Conservation (phyloP, 768 basidiomycete genomes). For the Suillus clintonianus region DNA sequence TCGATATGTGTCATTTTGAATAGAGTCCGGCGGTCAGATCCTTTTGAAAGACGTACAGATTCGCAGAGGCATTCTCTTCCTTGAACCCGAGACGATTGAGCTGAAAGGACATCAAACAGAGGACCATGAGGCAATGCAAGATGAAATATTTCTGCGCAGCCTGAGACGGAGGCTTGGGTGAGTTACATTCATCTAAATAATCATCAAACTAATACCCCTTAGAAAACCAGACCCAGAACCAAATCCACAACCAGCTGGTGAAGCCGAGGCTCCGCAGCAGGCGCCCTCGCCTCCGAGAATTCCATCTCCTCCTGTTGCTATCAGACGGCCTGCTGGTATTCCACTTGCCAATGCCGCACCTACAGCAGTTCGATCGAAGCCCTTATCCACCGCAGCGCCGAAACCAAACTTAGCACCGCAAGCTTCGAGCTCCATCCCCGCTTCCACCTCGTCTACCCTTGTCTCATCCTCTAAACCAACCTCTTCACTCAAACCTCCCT, state of each 20-base stretch:
- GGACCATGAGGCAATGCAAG: constrained; percentile 63
- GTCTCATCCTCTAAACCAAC: constrained; percentile 11
- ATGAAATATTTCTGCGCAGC: constrained; percentile 58
- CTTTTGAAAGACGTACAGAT: constrained; percentile 68
- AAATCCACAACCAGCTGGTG: constrained; percentile 4
- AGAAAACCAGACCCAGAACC: constrained; percentile 29
- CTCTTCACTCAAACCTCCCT: constrained; percentile 7
- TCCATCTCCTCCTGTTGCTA: not conserved
- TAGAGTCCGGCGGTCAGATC: constrained; percentile 44
- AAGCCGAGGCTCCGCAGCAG: not conserved
- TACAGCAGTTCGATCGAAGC: not conserved
- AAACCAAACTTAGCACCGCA: not conserved
- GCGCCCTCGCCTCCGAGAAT: not conserved
- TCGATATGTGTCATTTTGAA: not conserved
- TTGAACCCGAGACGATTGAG: constrained; percentile 68
- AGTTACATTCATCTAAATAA: constrained; percentile 18
- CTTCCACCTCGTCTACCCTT: constrained; percentile 12
- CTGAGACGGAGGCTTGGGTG: constrained; percentile 72
- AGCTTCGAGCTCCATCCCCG: constrained; percentile 9
- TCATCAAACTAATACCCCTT: not conserved
- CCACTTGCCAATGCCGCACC: not conserved
- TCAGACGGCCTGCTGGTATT: not conserved
- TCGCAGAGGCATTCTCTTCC: constrained; percentile 70
- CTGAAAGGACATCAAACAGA: constrained; percentile 63
- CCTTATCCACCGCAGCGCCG: not conserved